Percentiles rank a stretch among this genome's conserved stretches.
phyloP scores from a whole-genome alignment of 495 filamentous ascomycete genomes.

The Viridothelium virens region DNA sequence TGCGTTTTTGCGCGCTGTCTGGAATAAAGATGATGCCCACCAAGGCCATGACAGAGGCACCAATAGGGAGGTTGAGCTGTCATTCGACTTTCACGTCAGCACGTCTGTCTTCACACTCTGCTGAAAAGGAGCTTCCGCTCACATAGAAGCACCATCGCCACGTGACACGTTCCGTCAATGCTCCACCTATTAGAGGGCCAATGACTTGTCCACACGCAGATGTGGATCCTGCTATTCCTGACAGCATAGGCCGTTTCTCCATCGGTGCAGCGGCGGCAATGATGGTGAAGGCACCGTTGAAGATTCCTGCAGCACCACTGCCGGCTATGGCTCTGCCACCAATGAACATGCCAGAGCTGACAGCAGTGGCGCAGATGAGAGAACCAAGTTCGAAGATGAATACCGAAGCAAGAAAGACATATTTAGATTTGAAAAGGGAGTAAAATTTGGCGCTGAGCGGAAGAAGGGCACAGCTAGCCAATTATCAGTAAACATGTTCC shows the following conservation, averaged over 20 bases:
- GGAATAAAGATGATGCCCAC: conserved; percentile 37
- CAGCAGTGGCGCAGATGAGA: conserved; percentile 69
- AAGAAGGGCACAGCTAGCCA: conserved; percentile 25
- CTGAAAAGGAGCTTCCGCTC: conserved; percentile 1
- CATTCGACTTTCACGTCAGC: conserved; percentile 16
- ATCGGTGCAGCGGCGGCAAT: conserved; percentile 69
- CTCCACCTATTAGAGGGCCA: conserved; percentile 29
- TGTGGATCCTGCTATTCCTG: conserved; percentile 66
- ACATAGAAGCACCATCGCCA: conserved; percentile 48
- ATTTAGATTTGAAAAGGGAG: conserved; percentile 26
- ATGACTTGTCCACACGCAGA: conserved; percentile 61
- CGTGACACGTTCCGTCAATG: conserved; percentile 26
- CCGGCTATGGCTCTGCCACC: conserved; percentile 79
- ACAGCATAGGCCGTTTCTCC: conserved; percentile 60
- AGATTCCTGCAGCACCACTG: conserved; percentile 72
- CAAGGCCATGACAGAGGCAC: conserved; percentile 42
- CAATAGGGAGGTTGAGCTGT: conserved; percentile 55
- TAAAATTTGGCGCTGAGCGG: conserved; percentile 33
- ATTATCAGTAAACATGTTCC: background rate
- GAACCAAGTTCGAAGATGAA: conserved; percentile 75
- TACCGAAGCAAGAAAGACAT: conserved; percentile 62
- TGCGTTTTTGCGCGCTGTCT: conserved; percentile 22
- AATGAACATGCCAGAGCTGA: conserved; percentile 66
- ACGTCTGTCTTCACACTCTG: background rate
- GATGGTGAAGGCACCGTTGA: conserved; percentile 75